These are phyloP conservation scores for Lathyrus oleraceus DNA, from an alignment of 306 rosid genomes.

Conservation along the genomic window DNA sequence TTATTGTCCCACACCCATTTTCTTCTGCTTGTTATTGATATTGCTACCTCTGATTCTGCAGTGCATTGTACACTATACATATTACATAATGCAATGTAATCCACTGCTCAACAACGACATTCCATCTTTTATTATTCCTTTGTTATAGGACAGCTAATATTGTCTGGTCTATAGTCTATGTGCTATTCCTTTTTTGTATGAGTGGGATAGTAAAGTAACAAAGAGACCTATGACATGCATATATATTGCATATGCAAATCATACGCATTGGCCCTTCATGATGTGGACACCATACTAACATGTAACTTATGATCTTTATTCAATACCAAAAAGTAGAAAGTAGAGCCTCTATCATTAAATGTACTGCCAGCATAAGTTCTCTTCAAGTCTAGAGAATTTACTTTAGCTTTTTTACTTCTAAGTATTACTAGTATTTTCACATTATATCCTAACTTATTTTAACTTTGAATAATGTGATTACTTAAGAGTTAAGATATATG, in stretches of 20 bases:
- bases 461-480: neutral
- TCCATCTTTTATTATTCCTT: constrained; percentile 26
- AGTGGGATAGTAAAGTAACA: constrained; percentile 25
- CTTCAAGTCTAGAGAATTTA: neutral
- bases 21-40: constrained; percentile 12
- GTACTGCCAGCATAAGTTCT: neutral
- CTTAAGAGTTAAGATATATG: neutral
- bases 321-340: constrained; percentile 19
- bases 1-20: constrained; percentile 32
- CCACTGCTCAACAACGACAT: constrained; percentile 28
- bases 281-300: constrained; percentile 34
- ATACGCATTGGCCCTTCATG: neutral
- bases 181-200: constrained; percentile 20
- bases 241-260: neutral
- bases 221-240: constrained; percentile 6
- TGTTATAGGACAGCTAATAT: constrained; percentile 18
- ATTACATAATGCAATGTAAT: neutral
- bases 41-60: neutral
- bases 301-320: neutral
- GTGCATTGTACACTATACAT: neutral
- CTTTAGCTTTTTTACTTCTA: neutral
- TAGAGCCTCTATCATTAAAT: constrained; percentile 7
- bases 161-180: neutral
- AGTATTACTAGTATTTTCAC: neutral
- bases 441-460: neutral